Base-by-base conservation (phyloP, 805 yeast species). In the Wickerhamomyces chambardii region DNA sequence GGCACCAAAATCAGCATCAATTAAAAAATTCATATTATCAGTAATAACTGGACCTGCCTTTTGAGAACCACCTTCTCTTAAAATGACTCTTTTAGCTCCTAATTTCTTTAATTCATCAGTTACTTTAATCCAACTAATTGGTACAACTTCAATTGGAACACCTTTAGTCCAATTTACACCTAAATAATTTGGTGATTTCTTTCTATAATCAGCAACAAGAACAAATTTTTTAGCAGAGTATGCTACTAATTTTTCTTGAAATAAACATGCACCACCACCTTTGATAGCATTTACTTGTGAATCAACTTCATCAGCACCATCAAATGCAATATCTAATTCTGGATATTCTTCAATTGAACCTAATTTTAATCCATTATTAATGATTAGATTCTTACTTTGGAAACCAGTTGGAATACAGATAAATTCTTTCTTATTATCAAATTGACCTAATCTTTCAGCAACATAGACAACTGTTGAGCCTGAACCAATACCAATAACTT, bases 281-380 rank as follows among this genome's bases (percentile, higher is more conserved):
- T 92, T 92, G 56, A 92, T 92, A 50, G 89, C 78, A 54, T 87
- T 84, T 48, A 92, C 68, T 16, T 68, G 54, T 5, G 73, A 54
- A 58, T 90, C 98, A 38, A 89, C 89, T 60, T 92, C 98, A 59
- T 92, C 99, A 3, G 98, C 97, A 31, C 99, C 99, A 58, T 92
- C 99, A 56, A 92, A 92, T 2, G 96, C 95, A 47, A 92, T 76
- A 55, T 92, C 98, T 31, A 92, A 64, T 18, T 70, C 69, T 3
- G 95, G 84, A 33, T 64, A 78, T 63, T 86, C 89, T 51, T 90
- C 97, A 40, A 90, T 74, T 9, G 83, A 68, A 2, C 95, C 95
- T 44, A 89, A 66, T 29, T 59, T 68, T 43, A 92, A 67, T 0
- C 92, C 92, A 48, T 87, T 87, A 38, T 75, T 82, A 39, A 85